These are phyloP conservation scores for Diaporthe citrichinensis DNA, from an alignment of 2,329 filamentous ascomycete species.

Conservation along the genomic window DNA sequence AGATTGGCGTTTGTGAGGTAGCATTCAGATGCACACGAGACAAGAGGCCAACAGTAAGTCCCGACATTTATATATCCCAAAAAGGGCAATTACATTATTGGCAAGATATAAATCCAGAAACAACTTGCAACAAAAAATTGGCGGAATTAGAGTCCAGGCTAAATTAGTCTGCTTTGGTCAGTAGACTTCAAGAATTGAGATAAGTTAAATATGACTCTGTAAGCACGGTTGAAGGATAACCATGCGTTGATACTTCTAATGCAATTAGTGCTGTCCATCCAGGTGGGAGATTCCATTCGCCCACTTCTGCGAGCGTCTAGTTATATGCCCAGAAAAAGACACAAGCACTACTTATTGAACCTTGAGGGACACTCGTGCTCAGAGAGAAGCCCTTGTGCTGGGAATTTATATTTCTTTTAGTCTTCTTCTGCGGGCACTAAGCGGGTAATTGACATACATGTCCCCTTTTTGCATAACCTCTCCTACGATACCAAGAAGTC, in stretches of 20 bases:
- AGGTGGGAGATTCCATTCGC: background rate
- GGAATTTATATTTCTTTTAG: too few relatives aligned
- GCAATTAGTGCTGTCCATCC: background rate
- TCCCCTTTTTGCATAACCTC: too few relatives aligned
- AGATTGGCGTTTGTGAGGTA: background rate
- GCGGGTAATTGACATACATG: too few relatives aligned
- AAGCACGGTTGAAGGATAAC: too few relatives aligned
- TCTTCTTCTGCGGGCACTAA: too few relatives aligned
- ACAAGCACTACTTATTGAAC: background rate
- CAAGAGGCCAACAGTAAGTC: background rate
- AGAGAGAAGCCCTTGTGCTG: too few relatives aligned
- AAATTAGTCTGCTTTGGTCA: background rate
- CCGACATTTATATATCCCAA: background rate
- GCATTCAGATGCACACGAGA: background rate
- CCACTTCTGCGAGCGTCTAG: background rate
- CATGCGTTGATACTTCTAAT: background rate
- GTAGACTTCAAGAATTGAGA: background rate
- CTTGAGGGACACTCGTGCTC: background rate
- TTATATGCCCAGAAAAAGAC: background rate
- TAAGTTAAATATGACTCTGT: background rate
- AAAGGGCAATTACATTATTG: background rate
- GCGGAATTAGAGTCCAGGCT: background rate
- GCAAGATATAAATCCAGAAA: background rate
- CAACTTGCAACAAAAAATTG: background rate
- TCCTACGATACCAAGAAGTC: too few relatives aligned